Base-by-base conservation (phyloP, 1,284 basidiomycete species). In the Apiotrichum akiyoshidainum region DNA sequence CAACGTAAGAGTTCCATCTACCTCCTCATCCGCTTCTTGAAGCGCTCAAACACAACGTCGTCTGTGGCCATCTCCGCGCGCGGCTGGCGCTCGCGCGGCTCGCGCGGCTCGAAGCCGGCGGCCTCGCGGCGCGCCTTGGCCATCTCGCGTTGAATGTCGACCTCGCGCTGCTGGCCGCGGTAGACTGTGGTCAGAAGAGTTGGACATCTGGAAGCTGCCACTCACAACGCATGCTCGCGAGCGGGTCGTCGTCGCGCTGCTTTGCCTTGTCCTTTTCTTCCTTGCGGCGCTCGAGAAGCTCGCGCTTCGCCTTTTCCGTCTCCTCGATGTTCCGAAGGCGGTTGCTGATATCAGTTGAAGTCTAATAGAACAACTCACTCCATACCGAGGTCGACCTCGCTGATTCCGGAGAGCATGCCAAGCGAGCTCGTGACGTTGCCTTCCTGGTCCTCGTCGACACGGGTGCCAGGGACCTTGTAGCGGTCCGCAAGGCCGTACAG, bases 381-480 rank as follows among this genome's bases (percentile, higher is more conserved):
- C 87, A 98, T 97, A 56, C 95, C 95, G 7, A 99, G 81, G 76
- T 99, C 95, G 6, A 98, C 90, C 72, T 98, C 95, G 0, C 94
- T 94, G 65, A 99, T 93, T 35, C 90, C 91, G 14, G 91, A 95
- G 57, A 99, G 81, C 95, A 98, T 98, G 5, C 90, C 86, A 70
- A 94, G 73, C 68, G 89, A 92, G 64, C 91, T 91, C 1, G 92
- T 92, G 19, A 97, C 91, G 71, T 85, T 96, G 9, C 94, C 94
- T 67, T 96, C 95, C 64, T 94, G 88, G 42, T 74, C 73, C 11
- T 68, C 66, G 13, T 51, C 66, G 46, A 64, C 60, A 47, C 68
- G 64, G 12, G 59, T 59, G 54, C 69, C 61, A 62, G 74, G 73
- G 31, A 78, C 65, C 42, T 74, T 68, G 68, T 83, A 84, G 66